phyloP scores from a whole-genome alignment of 1,284 basidiomycete genomes.

The Boletus austroedulis region DNA sequence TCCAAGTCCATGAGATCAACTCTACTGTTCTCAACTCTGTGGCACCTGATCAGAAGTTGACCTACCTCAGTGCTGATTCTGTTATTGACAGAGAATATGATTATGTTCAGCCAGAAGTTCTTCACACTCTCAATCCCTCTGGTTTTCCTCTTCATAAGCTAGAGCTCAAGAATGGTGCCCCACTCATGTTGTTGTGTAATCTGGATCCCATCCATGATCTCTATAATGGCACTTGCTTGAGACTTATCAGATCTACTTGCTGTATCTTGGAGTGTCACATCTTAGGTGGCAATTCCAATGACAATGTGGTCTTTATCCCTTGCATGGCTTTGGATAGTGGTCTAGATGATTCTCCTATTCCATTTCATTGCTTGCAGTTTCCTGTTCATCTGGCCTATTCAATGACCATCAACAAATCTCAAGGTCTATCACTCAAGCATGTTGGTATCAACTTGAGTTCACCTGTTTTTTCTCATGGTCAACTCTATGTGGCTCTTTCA shows the following conservation, averaged over 20 bases:
- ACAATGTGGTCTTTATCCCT: too few relatives aligned
- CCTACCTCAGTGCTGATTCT: conserved; percentile 10
- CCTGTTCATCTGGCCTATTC: too few relatives aligned
- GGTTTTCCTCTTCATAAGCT: background rate
- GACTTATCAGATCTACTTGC: background rate
- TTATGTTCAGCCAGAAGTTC: background rate
- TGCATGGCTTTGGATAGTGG: too few relatives aligned
- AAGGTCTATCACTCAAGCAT: conserved; percentile 13
- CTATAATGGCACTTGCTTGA: background rate
- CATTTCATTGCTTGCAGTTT: too few relatives aligned
- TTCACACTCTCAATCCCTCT: background rate
- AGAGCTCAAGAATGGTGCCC: background rate
- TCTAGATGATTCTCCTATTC: too few relatives aligned
- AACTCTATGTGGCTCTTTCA: conserved; percentile 10
- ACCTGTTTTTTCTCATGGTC: conserved; percentile 5
- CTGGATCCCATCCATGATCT: background rate
- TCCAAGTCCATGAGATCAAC: conserved; percentile 10
- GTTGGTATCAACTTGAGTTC: background rate
- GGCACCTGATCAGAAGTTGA: background rate
- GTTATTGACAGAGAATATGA: background rate
- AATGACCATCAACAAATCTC: background rate
- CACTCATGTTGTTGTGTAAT: background rate
- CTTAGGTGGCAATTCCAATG: too few relatives aligned
- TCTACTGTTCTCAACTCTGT: conserved; percentile 2
- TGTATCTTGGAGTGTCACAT: background rate